phyloP scores from a whole-genome alignment of 257 asterid species.

The Henckelia pumila region DNA sequence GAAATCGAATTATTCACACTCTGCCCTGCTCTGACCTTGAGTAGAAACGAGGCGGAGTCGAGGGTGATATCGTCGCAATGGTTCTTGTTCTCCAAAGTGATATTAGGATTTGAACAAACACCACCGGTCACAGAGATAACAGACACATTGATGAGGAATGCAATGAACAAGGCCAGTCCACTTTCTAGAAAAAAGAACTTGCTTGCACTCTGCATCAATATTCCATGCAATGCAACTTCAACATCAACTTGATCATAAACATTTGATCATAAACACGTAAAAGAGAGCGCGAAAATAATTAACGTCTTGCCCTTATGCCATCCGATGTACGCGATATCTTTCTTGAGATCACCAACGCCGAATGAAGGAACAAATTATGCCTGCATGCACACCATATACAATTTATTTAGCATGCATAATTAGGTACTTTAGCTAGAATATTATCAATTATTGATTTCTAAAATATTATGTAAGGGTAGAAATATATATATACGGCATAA shows the following conservation, averaged over 20 bases:
- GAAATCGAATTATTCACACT: too few relatives aligned
- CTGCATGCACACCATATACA: conserved; percentile 21
- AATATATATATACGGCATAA: conserved; percentile 29
- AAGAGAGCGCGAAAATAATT: not conserved
- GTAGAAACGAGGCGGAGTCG: conserved; percentile 27
- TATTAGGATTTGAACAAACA: conserved; percentile 22
- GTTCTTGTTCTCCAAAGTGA: conserved; percentile 12
- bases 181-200: conserved; percentile 25
- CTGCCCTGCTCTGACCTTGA: conserved; percentile 13
- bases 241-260: too few relatives aligned
- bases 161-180: conserved; percentile 21
- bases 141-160: conserved; percentile 29
- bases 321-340: conserved; percentile 12
- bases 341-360: conserved; percentile 27
- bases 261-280: too few relatives aligned
- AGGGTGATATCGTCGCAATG: conserved; percentile 24
- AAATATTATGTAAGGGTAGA: not conserved
- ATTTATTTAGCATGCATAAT: too few relatives aligned
- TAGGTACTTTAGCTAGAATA: too few relatives aligned
- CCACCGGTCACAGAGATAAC: conserved; percentile 21
- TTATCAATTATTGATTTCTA: too few relatives aligned
- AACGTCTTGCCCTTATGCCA: conserved; percentile 30
- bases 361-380: conserved; percentile 30
- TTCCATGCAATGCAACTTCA: too few relatives aligned
- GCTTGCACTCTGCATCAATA: conserved; percentile 23